Conservation (phyloP, 257 asterid species). For the Nemophila menziesii region DNA sequence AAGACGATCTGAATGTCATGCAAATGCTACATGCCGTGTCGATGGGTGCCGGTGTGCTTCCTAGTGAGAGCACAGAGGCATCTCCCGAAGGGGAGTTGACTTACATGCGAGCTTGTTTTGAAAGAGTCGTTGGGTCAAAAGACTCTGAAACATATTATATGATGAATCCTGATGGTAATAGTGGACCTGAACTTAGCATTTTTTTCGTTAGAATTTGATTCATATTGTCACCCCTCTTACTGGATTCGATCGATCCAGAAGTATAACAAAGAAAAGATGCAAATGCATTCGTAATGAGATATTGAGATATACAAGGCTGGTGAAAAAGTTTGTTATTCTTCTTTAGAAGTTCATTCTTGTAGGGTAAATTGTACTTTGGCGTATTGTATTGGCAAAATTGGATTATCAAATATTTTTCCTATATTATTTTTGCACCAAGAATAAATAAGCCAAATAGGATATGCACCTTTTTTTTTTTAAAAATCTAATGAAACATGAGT, state of each 20-base stretch:
- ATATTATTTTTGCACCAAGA: too few species aligned
- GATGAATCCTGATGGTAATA: conserved; percentile 84
- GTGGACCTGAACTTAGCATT: conserved; percentile 77
- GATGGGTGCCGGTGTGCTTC: conserved; percentile 88
- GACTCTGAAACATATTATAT: conserved; percentile 87
- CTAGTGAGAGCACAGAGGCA: conserved; percentile 15
- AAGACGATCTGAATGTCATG: conserved; percentile 64
- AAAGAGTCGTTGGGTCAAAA: conserved; percentile 62
- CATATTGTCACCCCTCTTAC: background rate
- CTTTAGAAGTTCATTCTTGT: background rate
- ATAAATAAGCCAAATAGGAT: too few species aligned
- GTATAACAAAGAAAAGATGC: background rate
- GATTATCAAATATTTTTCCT: background rate
- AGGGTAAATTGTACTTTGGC: background rate
- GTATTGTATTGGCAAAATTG: background rate
- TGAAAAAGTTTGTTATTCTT: background rate
- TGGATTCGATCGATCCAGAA: too few species aligned
- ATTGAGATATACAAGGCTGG: too few species aligned
- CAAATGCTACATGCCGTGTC: conserved; percentile 59
- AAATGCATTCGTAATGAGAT: background rate
- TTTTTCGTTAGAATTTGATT: conserved; percentile 53
- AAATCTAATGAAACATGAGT: too few species aligned
- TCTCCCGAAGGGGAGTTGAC: conserved; percentile 53
- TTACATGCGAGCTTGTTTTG: conserved; percentile 76
- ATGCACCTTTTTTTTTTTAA: too few species aligned